Conservation (phyloP, 352 stramenopile species). For the Globisporangium cederbergense region DNA sequence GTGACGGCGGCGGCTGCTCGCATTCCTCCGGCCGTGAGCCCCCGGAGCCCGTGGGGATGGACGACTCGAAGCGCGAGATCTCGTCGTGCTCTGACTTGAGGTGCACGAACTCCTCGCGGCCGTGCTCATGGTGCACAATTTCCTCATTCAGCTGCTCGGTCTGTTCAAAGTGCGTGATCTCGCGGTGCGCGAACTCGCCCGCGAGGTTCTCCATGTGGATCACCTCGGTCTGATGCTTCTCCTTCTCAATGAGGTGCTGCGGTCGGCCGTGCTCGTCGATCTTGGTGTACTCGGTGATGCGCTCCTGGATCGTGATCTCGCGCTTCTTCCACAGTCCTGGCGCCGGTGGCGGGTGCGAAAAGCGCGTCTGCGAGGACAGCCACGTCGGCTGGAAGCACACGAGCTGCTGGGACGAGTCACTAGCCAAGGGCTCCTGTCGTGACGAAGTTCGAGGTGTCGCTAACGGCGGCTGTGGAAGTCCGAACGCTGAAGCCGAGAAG, state of each 20-base stretch:
- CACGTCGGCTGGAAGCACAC: slow-evolving; percentile 44
- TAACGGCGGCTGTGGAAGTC: slow-evolving; percentile 24
- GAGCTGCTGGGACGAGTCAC: slow-evolving; percentile 23
- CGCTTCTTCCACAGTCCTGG: slow-evolving; percentile 85
- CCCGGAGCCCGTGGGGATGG: slow-evolving; percentile 32
- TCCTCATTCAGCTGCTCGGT: slow-evolving; percentile 83
- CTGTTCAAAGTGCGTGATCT: slow-evolving; percentile 85
- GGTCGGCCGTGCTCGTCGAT: slow-evolving; percentile 76
- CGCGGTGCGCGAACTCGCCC: slow-evolving; percentile 77
- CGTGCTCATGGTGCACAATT: slow-evolving; percentile 74
- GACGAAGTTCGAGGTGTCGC: slow-evolving; percentile 4
- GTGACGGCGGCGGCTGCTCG: slow-evolving; percentile 69
- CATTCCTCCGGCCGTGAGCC: slow-evolving; percentile 51
- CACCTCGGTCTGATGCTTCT: slow-evolving; percentile 82
- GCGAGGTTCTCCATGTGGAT: slow-evolving; percentile 81
- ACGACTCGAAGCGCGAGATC: slow-evolving; percentile 81
- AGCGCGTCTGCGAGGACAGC: slow-evolving; percentile 33
- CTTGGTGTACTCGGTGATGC: slow-evolving; percentile 87
- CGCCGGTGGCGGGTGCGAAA: slow-evolving; percentile 38
- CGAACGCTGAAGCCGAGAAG: slow-evolving; percentile 1
- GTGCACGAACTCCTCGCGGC: slow-evolving; percentile 80
- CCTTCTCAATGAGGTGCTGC: slow-evolving; percentile 78
- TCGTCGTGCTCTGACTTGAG: slow-evolving; percentile 82
- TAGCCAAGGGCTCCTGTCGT: background rate
- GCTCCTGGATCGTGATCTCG: slow-evolving; percentile 84